Evolutionary conservation across 345 rosid species (phyloP).

Genomic region (Xanthoceras sorbifolium): DNA sequence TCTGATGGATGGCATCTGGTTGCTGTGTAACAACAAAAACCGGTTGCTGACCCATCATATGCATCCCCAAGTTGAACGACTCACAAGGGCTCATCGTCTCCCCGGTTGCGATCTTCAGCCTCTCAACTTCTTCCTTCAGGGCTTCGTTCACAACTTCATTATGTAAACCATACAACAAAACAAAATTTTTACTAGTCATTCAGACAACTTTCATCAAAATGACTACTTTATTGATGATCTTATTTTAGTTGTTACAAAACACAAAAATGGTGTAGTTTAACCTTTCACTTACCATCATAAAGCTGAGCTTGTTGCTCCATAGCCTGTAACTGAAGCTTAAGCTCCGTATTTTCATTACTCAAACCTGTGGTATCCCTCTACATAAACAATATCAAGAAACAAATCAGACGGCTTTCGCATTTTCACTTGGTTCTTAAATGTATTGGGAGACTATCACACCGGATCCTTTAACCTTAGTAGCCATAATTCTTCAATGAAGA

Average conservation of each 20-base stretch:
- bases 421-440: no score
- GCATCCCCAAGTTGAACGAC: constrained; percentile 53
- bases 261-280: no score
- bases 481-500: no score
- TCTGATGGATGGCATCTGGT: constrained; percentile 30
- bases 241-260: no score
- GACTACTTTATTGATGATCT: neutral
- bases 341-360: constrained; percentile 69
- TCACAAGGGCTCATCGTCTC: constrained; percentile 44
- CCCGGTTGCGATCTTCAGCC: constrained; percentile 63
- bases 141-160: constrained; percentile 62
- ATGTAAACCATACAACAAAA: neutral
- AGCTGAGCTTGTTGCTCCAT: constrained; percentile 87
- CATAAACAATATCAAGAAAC: neutral
- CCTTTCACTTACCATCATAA: constrained; percentile 67
- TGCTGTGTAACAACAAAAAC: constrained; percentile 40
- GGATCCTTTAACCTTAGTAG: no score
- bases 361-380: constrained; percentile 80
- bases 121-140: constrained; percentile 65
- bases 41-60: constrained; percentile 38
- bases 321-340: constrained; percentile 69
- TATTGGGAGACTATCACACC: no score
- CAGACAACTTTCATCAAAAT: neutral
- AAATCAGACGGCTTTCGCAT: neutral
- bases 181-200: neutral